Evolutionary conservation across 1,139 yeast genomes (phyloP), one percentile per base, ranked within the genome.

Genomic region (Blastobotrys buckinghamii): DNA sequence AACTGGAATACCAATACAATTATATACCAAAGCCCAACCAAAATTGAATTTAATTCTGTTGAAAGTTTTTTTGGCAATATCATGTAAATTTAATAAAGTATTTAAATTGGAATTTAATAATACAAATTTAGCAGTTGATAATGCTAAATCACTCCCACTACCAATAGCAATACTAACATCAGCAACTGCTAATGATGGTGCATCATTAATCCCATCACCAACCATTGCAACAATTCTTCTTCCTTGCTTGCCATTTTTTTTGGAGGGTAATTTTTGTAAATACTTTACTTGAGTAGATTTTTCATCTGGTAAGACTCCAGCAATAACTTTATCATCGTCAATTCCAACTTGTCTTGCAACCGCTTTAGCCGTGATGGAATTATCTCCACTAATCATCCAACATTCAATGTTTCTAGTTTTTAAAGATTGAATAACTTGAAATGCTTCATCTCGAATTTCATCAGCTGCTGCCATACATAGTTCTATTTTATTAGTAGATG

Each of bases 201-300:
- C 96, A 65, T 92, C 98, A 62, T 87, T 87, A 51, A 87, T 82
- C 48, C 98, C 98, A 65, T 92, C 98, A 32, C 98, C 98, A 29
- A 92, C 81, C 74, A 92, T 90, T 1, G 71, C 74, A 1, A 70
- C 74, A 38, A 70, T 58, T 1, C 72, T 66, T 10, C 72, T 55
- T 9, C 47, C 34, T 20, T 37, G 35, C 27, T 41, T n/a, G 6
- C 15, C 30, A n/a, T 6, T 12, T 16, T 44, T 40, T 13, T 39
- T 33, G 13, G 56, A 54, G 27, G 66, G 69, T 7, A 67, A 57
- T 51, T 56, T 63, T 58, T 81, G 84, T 20, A 85, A 70, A 70
- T 74, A 69, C 55, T 74, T 70, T 36, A 85, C 70, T 57, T 77
- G 76, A 12, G 71, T 75, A 22, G 86, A 83, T 63, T 85, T 85